Percentiles rank a stretch among this genome's conserved stretches.
These are phyloP conservation scores for Murraya paniculata DNA, from an alignment of 345 rosid genomes.

Conservation along the genomic window DNA sequence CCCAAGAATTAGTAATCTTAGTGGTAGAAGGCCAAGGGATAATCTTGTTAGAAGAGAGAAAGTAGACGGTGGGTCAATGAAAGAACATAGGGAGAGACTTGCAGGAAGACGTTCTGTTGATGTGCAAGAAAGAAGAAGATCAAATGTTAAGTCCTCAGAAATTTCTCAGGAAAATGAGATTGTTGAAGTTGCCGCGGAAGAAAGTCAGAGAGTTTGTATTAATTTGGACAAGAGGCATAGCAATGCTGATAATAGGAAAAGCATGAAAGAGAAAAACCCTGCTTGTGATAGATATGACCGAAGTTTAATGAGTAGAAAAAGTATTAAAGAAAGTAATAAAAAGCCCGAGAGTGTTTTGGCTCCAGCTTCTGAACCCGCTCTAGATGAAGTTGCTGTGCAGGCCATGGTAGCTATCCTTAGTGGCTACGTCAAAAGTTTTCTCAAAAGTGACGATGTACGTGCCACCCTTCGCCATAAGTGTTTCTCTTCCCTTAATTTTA, in stretches of 20 bases:
- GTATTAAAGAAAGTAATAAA: constrained; percentile 18
- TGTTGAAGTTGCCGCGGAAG: constrained; percentile 39
- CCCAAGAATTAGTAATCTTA: constrained; percentile 20
- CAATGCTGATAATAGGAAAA: constrained; percentile 23
- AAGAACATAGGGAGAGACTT: constrained; percentile 16
- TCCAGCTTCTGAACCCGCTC: constrained; percentile 39
- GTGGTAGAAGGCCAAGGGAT: constrained; percentile 28
- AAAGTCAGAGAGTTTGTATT: constrained; percentile 15
- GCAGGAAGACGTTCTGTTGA: constrained; percentile 17
- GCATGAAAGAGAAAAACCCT: constrained; percentile 20
- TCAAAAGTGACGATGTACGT: constrained; percentile 39
- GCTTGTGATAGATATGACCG: constrained; percentile 23
- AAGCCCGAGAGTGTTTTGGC: constrained; percentile 19
- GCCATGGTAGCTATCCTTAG: constrained; percentile 54
- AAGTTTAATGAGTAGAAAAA: constrained; percentile 27
- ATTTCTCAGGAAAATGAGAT: constrained; percentile 29
- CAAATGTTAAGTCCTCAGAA: constrained; percentile 12
- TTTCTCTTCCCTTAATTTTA: constrained; percentile 41
- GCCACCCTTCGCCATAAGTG: constrained; percentile 32
- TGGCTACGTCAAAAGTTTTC: constrained; percentile 43
- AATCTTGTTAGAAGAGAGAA: constrained; percentile 30
- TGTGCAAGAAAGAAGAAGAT: constrained; percentile 12
- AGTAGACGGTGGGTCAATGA: constrained; percentile 12
- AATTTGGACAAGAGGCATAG: constrained; percentile 18
- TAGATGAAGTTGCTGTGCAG: constrained; percentile 60